Base-by-base conservation (phyloP, 2,329 filamentous ascomycete genomes). In the Phaeomoniella chlamydospora region DNA sequence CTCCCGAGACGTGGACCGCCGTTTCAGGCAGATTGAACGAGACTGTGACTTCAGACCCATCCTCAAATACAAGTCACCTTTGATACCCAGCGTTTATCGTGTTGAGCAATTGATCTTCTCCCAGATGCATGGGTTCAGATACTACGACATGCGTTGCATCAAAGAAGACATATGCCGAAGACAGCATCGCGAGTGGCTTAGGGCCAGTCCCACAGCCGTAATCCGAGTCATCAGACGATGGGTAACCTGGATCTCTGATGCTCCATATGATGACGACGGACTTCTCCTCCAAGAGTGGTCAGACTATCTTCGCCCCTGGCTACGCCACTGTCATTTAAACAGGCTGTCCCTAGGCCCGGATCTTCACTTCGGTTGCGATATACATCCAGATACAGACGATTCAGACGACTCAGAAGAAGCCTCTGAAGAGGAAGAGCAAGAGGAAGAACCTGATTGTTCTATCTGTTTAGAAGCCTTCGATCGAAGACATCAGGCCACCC, bases 101-200 rank as follows among this genome's bases (percentile, higher is more conserved):
- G 17, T 18, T 18, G 32, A 34, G 18, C 32, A 34, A 13, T 13
- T 34, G 13, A 34, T 34, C 9, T 34, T 34, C 32, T 17, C 14
- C 15, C 32, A 34, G 18, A 9, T 34, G 32, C 14, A 12, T 12
- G 16, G 18, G 18, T 34, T 15, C 14, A 13, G 32, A 4, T 18
- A 16, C 13, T 17, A 18, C 18, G 32, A 34, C 17, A 4, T 34
- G 32, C 13, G 32, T 12, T 34, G 32, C 13, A 13, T 34, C 32
- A 34, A 34, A 9, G 14, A 34, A 34, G 18, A 13, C 4, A 34
- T 34, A 15, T 34, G 32, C 18, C 4, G 13, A 16, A 34, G 13
- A 6, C 32, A 18, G 18, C 32, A 34, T 34, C 16, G 18, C 9
- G 32, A 34, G 17, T 34, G 32, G 32, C 18, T 34, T 17, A 34